Conservation (phyloP, 257 asterid species). For the Fraxinus pennsylvanica region DNA sequence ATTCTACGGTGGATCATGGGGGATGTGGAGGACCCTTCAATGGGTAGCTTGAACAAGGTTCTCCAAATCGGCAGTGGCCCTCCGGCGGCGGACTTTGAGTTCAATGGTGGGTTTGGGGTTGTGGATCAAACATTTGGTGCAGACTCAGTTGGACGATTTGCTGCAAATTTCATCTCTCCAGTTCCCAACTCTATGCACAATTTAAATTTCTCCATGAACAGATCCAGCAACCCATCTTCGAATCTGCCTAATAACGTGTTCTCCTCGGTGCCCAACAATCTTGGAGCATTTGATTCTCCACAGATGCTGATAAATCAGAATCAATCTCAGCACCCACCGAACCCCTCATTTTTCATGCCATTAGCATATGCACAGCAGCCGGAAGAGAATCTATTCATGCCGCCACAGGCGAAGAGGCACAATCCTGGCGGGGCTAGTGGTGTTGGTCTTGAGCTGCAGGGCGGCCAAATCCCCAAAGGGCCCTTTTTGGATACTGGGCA, state of each 20-base stretch:
- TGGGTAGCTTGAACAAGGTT: conserved; percentile 56
- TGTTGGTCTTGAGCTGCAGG: conserved; percentile 39
- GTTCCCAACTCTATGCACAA: conserved; percentile 30
- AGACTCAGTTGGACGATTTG: conserved; percentile 37
- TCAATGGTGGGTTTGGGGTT: conserved; percentile 52
- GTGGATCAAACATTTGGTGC: conserved; percentile 72
- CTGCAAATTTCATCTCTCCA: conserved; percentile 40
- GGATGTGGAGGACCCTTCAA: conserved; percentile 82
- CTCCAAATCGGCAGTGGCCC: conserved; percentile 52
- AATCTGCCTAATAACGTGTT: conserved; percentile 31
- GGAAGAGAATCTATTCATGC: conserved; percentile 47
- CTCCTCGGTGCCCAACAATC: conserved; percentile 37
- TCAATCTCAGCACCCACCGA: conserved; percentile 57
- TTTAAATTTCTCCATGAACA: conserved; percentile 34
- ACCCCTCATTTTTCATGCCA: conserved; percentile 65
- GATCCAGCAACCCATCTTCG: conserved; percentile 38
- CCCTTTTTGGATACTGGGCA: conserved; percentile 54
- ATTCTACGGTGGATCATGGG: conserved; percentile 87
- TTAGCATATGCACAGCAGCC: conserved; percentile 55
- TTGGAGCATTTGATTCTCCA: conserved; percentile 51
- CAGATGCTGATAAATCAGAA: conserved; percentile 63
- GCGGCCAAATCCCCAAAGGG: conserved; percentile 44
- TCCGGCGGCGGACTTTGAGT: conserved; percentile 55
- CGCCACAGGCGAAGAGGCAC: conserved; percentile 72
- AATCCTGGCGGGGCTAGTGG: conserved; percentile 40